Evolutionary conservation across 2,329 filamentous ascomycete genomes (phyloP).

Genomic region (Fusarium bactridioides): DNA sequence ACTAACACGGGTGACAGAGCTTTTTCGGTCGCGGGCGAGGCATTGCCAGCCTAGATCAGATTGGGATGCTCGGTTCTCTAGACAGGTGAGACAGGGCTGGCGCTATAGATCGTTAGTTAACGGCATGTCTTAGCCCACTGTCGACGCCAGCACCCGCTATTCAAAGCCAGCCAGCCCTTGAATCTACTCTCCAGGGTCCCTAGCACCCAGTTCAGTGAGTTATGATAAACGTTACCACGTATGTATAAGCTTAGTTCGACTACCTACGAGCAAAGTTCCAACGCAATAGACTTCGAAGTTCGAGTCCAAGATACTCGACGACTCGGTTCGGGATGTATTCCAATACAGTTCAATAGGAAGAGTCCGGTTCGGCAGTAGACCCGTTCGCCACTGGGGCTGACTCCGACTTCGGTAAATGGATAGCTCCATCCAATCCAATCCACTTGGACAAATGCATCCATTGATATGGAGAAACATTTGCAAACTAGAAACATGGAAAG

Average conservation of each 20-base stretch:
- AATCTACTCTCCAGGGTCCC: not conserved
- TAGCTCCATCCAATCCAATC: not conserved
- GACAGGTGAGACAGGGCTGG: slow-evolving; percentile 8
- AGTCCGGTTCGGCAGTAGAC: slow-evolving; percentile 8
- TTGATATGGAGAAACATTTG: not conserved
- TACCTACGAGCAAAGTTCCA: not conserved
- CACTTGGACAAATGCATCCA: not conserved
- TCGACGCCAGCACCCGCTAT: not conserved
- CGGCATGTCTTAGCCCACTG: not conserved
- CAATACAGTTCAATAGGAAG: not conserved
- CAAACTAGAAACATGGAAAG: not conserved
- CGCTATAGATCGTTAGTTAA: not conserved
- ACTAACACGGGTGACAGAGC: not conserved
- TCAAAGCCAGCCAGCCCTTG: not conserved
- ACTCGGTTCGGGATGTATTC: not conserved
- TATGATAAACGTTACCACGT: not conserved
- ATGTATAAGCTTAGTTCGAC: not conserved
- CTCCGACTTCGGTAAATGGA: slow-evolving; percentile 9
- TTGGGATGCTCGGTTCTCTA: not conserved
- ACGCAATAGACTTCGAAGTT: not conserved
- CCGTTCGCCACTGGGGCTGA: not conserved
- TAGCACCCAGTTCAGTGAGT: not conserved
- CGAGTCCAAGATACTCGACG: not conserved
- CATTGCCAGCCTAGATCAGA: slow-evolving; percentile 12
- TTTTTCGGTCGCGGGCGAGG: not conserved